Evolutionary conservation across 1,284 basidiomycete genomes (phyloP).

Genomic region (Gomphus bonarii): DNA sequence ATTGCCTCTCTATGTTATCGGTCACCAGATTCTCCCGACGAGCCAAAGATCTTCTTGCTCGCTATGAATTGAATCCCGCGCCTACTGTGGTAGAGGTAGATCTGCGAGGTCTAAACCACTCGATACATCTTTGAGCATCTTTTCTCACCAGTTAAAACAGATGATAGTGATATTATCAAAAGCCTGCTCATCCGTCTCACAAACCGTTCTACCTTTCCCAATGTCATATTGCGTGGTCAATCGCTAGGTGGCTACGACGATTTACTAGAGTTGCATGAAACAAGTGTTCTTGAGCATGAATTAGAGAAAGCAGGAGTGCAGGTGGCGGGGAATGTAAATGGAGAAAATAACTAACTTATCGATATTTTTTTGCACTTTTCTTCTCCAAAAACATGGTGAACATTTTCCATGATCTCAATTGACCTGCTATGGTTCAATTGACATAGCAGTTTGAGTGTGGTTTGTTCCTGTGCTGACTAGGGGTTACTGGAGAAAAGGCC

Average conservation of each 20-base stretch:
- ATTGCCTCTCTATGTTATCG: background rate
- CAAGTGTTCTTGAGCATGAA: slow-evolving; percentile 28
- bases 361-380: background rate
- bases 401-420: background rate
- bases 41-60: slow-evolving; percentile 58
- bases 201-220: slow-evolving; percentile 60
- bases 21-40: slow-evolving; percentile 47
- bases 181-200: slow-evolving; percentile 57
- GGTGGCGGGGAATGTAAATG: background rate
- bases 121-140: slow-evolving; percentile 1
- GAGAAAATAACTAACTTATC: background rate
- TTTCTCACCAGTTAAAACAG: slow-evolving; percentile 22
- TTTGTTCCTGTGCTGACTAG: no score
- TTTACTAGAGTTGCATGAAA: slow-evolving; percentile 39
- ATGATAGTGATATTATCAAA: slow-evolving; percentile 57
- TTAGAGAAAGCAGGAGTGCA: slow-evolving; percentile 16
- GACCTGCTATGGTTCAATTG: no score
- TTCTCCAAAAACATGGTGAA: background rate
- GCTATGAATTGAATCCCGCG: slow-evolving; percentile 55
- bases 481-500: no score
- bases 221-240: slow-evolving; percentile 53
- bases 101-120: slow-evolving; percentile 38
- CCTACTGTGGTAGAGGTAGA: slow-evolving; percentile 72
- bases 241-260: slow-evolving; percentile 69
- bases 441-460: no score